A percentile compares a stretch with the other conserved stretches of the same genome.
phyloP scores from a whole-genome alignment of 352 stramenopile genomes.

The Pythium plurisporium region DNA sequence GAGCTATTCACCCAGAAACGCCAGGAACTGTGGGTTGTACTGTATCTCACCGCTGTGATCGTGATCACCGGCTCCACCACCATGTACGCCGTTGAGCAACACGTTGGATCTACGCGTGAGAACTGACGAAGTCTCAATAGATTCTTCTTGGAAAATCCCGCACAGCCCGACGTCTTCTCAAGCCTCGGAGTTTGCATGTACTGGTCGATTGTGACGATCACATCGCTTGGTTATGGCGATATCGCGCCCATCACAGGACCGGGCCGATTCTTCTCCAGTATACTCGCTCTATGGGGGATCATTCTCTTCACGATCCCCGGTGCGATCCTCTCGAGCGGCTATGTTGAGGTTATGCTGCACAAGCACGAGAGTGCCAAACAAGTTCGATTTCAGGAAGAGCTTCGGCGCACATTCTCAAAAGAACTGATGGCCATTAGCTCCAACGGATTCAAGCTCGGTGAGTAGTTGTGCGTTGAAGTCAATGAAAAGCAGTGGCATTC shows the following conservation, averaged over 20 bases:
- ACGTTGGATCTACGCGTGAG: no score
- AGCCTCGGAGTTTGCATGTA: conserved; percentile 70
- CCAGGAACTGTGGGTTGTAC: conserved; percentile 73
- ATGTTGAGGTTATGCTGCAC: conserved; percentile 84
- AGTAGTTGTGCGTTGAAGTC: background rate
- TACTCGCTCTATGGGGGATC: conserved; percentile 81
- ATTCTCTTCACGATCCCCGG: conserved; percentile 83
- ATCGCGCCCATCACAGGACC: conserved; percentile 71
- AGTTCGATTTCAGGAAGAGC: conserved; percentile 43
- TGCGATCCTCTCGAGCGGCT: conserved; percentile 73
- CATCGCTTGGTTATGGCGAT: conserved; percentile 81
- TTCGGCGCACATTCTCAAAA: conserved; percentile 45
- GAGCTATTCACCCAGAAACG: conserved; percentile 73
- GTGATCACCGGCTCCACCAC: conserved; percentile 81
- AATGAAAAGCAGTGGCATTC: no score
- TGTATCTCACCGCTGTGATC: conserved; percentile 73
- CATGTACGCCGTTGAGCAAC: conserved; percentile 44
- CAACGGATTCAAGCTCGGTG: conserved; percentile 19
- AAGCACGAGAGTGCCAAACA: conserved; percentile 53
- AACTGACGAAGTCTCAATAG: conserved; percentile 30
- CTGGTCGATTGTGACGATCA: conserved; percentile 84
- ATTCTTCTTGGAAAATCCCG: conserved; percentile 76
- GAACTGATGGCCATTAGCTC: conserved; percentile 48
- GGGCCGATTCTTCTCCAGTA: conserved; percentile 65
- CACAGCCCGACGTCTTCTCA: conserved; percentile 72